A percentile compares a stretch with the other conserved stretches of the same genome.
phyloP scores from a whole-genome alignment of 163 green algal genomes.

The Scenedesmus sp. region DNA sequence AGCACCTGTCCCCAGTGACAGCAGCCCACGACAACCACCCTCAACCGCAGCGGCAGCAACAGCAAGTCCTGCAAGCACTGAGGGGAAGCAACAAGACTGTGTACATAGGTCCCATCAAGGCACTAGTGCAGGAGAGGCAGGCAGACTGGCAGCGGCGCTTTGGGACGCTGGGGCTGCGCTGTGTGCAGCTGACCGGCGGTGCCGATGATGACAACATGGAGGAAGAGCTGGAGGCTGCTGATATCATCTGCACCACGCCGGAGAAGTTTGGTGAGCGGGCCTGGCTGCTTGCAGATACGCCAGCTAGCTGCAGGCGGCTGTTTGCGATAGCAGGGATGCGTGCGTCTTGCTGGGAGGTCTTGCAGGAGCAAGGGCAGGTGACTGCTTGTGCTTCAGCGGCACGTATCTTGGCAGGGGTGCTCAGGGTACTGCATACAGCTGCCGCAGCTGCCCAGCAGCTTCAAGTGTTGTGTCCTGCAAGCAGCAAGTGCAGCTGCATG shows the following conservation, averaged over 20 bases:
- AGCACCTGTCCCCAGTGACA: conserved; percentile 46
- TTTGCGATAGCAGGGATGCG: background rate
- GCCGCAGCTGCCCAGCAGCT: too few species aligned
- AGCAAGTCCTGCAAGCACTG: background rate
- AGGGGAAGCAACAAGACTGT: conserved; percentile 26
- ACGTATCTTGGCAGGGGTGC: too few species aligned
- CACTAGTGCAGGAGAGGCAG: conserved; percentile 81
- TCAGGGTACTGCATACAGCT: too few species aligned
- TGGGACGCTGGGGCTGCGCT: conserved; percentile 66
- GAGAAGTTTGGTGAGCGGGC: conserved; percentile 91
- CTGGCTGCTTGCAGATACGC: background rate
- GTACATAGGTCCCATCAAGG: conserved; percentile 67
- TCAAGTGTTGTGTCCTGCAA: background rate
- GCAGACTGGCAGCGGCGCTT: conserved; percentile 74
- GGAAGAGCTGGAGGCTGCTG: conserved; percentile 74
- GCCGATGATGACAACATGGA: conserved; percentile 63
- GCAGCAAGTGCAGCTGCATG: background rate
- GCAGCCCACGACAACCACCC: background rate
- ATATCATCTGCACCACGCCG: conserved; percentile 95
- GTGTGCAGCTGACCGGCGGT: conserved; percentile 84
- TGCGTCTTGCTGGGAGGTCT: background rate
- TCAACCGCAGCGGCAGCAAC: background rate
- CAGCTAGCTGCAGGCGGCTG: background rate
- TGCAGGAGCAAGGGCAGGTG: conserved; percentile 3
- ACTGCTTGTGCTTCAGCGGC: background rate